A percentile compares a stretch with the other conserved stretches of the same genome.
phyloP scores from a whole-genome alignment of 2,329 filamentous ascomycete species.

The Trichophaea hybrida region DNA sequence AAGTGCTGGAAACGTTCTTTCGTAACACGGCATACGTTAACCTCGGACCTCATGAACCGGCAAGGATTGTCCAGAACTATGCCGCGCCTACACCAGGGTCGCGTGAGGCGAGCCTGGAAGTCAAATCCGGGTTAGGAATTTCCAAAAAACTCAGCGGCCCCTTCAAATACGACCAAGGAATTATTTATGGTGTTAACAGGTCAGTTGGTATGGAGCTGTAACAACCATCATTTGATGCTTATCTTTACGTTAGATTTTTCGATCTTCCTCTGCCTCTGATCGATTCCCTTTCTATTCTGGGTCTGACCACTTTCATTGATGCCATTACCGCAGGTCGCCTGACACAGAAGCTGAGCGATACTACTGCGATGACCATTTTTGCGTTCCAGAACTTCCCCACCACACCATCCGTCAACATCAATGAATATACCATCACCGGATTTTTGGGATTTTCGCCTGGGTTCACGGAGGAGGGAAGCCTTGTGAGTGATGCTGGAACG shows the following conservation, averaged over 20 bases:
- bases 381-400: neutral
- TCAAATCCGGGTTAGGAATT: neutral
- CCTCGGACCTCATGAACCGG: neutral
- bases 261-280: neutral
- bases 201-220: neutral
- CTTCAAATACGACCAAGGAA: neutral
- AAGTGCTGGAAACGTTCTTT: neutral
- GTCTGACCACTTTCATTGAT: neutral
- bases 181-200: constrained; percentile 3
- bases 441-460: neutral
- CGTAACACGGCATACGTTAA: neutral
- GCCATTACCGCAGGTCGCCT: neutral
- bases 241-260: neutral
- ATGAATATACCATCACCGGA: neutral
- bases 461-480: neutral
- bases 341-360: neutral
- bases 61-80: neutral
- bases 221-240: neutral
- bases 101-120: neutral
- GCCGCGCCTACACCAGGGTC: neutral
- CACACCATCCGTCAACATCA: neutral
- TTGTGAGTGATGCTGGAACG: neutral
- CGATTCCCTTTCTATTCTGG: neutral
- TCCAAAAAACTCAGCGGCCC: neutral
- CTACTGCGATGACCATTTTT: neutral